Conservation (phyloP, 2,329 filamentous ascomycete genomes). For the Diaporthe australafricana region DNA sequence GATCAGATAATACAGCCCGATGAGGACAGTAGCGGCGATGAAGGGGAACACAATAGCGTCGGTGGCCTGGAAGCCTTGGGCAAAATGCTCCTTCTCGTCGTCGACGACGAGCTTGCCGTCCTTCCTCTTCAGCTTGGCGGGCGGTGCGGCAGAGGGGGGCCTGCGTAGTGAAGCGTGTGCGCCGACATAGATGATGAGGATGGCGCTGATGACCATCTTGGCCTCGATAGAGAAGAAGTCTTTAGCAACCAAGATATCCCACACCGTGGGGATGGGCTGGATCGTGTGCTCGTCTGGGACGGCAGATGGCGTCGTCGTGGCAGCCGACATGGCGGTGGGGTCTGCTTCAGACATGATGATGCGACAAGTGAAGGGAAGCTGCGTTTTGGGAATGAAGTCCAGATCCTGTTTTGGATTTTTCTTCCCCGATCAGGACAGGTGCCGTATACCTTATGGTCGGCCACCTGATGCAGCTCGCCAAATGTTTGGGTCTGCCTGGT, state of each 20-base stretch:
- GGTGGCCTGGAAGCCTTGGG: constrained; percentile 74
- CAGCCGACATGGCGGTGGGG: background rate
- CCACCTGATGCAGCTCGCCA: no score
- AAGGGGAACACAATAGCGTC: constrained; percentile 90
- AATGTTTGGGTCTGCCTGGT: background rate
- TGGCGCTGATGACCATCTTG: constrained; percentile 70
- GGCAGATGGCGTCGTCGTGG: background rate
- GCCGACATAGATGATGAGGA: constrained; percentile 86
- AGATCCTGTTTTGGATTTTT: background rate
- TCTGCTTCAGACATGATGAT: constrained; percentile 29
- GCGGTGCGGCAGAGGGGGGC: constrained; percentile 80
- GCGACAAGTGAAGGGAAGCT: background rate
- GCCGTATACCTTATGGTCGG: no score
- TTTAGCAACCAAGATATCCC: constrained; percentile 28
- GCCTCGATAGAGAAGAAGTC: constrained; percentile 59
- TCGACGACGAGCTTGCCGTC: constrained; percentile 49
- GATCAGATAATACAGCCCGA: constrained; percentile 85
- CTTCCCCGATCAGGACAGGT: no score
- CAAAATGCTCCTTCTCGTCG: constrained; percentile 64
- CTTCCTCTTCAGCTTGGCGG: constrained; percentile 55
- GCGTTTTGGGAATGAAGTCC: background rate
- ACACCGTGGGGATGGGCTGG: constrained; percentile 10
- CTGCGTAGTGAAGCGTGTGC: constrained; percentile 87
- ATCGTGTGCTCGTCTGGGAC: constrained; percentile 27
- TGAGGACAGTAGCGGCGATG: constrained; percentile 77